Evolutionary conservation across 1,284 basidiomycete genomes (phyloP), one percentile per base, ranked within the genome.

Genomic region (Rhizoctonia solani): DNA sequence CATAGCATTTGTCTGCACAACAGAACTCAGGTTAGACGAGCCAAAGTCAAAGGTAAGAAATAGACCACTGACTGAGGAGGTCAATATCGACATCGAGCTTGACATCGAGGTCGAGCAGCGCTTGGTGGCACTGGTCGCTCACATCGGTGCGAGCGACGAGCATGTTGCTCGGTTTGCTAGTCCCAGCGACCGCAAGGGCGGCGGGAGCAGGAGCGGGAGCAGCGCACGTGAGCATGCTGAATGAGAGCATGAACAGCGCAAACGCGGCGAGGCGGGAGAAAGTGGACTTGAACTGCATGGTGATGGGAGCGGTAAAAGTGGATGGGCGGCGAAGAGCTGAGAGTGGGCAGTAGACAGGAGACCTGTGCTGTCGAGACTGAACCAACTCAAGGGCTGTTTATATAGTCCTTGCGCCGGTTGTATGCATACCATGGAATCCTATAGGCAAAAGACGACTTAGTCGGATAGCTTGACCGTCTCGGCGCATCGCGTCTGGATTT

Each of bases 331-430:
- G 29, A 16, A 50, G 16, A 58, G 42, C 55, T 27, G 54, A 32
- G 27, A 37, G 46, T 25, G 58, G 49, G 44, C 46, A 34, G 46
- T 14, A 61, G 58, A 61, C 58, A 61, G 58, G 58, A 23, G 58
- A 49, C 58, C 58, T 61, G 58, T 61, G 58, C 58, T 61, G 58
- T 8, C 2, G 30, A 61, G 58, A 50, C 44, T 61, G 44, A n/a
- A n/a, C n/a, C n/a, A n/a, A n/a, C n/a, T n/a, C n/a, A n/a, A n/a
- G n/a, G n/a, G n/a, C n/a, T n/a, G n/a, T n/a, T n/a, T n/a, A n/a
- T n/a, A n/a, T n/a, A n/a, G n/a, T n/a, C n/a, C n/a, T n/a, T n/a
- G n/a, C n/a, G n/a, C n/a, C n/a, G n/a, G n/a, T n/a, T n/a, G n/a
- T n/a, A n/a, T n/a, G n/a, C n/a, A n/a, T n/a, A n/a, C n/a, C n/a